Evolutionary conservation across 352 stramenopile genomes (phyloP), one percentile per base, ranked within the genome.

Genomic region (Globisporangium barbulae): DNA sequence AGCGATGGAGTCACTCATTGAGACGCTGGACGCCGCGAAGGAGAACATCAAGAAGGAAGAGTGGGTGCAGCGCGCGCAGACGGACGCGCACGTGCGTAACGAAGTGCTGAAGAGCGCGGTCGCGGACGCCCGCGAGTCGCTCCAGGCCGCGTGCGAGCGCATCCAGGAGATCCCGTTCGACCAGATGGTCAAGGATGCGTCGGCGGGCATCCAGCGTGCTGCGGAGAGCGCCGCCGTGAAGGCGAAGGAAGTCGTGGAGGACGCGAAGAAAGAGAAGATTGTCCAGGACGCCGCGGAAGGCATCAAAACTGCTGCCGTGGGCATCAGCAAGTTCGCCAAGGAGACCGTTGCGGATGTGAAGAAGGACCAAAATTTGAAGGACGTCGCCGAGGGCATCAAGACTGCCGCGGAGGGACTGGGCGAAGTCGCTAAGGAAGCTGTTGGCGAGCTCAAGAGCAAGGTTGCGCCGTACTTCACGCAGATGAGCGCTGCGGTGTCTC

Each of bases 161-260:
- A 70, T 94, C 45, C 81, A 93, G 64, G 86, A 94, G 37, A 90
- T 93, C 37, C 83, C 85, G 12, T 92, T 94, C 50, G 86, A 94
- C 53, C 80, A 89, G 67, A 68, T 93, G 19, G 64, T 90, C 37
- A 82, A 90, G 67, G 81, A 91, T 48, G 90, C 63, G n/a, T 52
- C 63, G 12, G n/a, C 44, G 2, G 44, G 61, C 9, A 44, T 67
- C 53, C 61, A 61, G 53, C 50, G 25, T 10, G 55, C 63, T 0
- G 68, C 37, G 13, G 37, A 33, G 30, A 58, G 61, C 61, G 61
- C 55, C 7, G 54, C 42, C n/a, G 47, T 45, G 53, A 30, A 31
- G 2, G 53, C 61, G 2, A 54, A 53, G 31, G 21, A 47, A 8
- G 54, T 44, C 17, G 61, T 61, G 13, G 53, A 55, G 5, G 61